These are phyloP conservation scores for Phoma sp. DNA, from an alignment of 2,329 filamentous ascomycete genomes.

Conservation along the genomic window DNA sequence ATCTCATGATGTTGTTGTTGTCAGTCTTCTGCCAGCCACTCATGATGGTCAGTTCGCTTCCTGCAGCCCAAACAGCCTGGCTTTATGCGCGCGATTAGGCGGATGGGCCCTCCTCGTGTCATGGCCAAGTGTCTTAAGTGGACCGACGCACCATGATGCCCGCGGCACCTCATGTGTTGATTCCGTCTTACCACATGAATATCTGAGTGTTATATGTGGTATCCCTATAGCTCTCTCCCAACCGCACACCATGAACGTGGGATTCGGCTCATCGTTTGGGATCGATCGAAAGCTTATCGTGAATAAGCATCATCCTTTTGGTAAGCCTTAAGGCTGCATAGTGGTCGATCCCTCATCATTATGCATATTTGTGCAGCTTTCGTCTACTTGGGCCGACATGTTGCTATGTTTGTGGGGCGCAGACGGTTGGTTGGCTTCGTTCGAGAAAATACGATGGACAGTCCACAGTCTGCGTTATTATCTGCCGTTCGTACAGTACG, in stretches of 20 bases:
- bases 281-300: conserved; percentile 19
- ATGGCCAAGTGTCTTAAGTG: not conserved
- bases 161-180: too few species aligned
- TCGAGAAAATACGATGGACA: conserved; percentile 10
- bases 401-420: not conserved
- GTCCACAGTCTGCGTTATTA: conserved; percentile 1
- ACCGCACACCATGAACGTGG: not conserved
- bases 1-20: too few species aligned
- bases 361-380: not conserved
- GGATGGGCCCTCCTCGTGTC: not conserved
- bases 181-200: too few species aligned
- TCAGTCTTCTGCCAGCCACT: not conserved
- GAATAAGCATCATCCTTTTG: conserved; percentile 18
- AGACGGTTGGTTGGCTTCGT: conserved; percentile 4
- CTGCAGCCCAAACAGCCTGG: not conserved
- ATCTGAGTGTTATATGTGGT: too few species aligned
- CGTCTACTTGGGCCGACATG: too few species aligned
- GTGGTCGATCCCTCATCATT: not conserved
- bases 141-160: not conserved
- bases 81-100: too few species aligned
- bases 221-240: not conserved
- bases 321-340: not conserved
- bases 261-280: not conserved
- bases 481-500: conserved; percentile 20
- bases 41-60: not conserved